phyloP scores from a whole-genome alignment of 257 asterid species.

The Striga asiatica region DNA sequence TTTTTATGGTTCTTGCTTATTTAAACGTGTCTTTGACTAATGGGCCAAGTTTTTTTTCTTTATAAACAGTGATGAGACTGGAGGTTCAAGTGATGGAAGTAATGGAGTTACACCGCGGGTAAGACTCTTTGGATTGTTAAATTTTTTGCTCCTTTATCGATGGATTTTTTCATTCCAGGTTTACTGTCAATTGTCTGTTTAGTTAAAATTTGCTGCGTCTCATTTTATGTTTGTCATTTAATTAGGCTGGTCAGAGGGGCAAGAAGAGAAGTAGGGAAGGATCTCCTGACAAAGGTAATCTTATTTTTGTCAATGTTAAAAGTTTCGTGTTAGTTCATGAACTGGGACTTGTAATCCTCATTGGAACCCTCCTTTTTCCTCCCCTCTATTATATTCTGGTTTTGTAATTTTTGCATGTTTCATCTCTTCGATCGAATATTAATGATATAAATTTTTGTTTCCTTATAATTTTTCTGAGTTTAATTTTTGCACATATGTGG shows the following conservation, averaged over 20 bases:
- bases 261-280: slow-evolving; percentile 67
- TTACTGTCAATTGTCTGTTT: neutral
- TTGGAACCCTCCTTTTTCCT: neutral
- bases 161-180: neutral
- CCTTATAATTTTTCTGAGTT: too few relatives aligned
- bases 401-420: neutral
- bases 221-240: slow-evolving; percentile 7
- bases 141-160: too few relatives aligned
- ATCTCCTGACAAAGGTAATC: slow-evolving; percentile 51
- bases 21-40: slow-evolving; percentile 7
- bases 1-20: neutral
- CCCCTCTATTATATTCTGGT: neutral
- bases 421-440: too few relatives aligned
- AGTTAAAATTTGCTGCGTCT: neutral
- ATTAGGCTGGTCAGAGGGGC: slow-evolving; percentile 41
- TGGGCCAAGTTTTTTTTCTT: slow-evolving; percentile 8
- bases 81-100: slow-evolving; percentile 83
- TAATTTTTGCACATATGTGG: too few relatives aligned
- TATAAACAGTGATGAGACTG: slow-evolving; percentile 56
- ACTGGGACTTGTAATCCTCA: neutral
- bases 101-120: slow-evolving; percentile 54
- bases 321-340: neutral
- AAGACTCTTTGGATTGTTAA: slow-evolving; percentile 14
- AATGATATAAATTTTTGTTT: too few relatives aligned
- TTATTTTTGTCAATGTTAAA: neutral